phyloP scores from a whole-genome alignment of 2,329 filamentous ascomycete species.

The Madurella mycetomatis region DNA sequence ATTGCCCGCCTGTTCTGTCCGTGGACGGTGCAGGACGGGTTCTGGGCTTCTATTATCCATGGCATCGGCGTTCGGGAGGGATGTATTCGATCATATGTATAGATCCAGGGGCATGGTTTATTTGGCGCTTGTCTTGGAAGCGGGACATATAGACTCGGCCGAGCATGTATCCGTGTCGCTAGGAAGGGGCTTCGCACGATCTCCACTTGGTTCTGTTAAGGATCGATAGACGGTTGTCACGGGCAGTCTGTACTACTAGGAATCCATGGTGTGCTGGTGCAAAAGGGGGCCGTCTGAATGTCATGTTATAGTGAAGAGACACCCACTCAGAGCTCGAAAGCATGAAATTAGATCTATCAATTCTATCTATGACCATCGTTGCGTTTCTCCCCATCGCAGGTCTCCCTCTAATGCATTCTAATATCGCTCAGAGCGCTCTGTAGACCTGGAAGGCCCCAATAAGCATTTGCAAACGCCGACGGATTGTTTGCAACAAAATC shows the following conservation, averaged over 20 bases:
- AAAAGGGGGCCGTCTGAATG: background rate
- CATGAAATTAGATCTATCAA: background rate
- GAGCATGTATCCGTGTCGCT: background rate
- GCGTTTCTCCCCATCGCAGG: too few relatives aligned
- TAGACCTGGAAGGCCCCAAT: constrained; percentile 59
- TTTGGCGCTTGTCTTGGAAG: background rate
- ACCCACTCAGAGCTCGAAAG: background rate
- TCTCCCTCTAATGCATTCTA: too few relatives aligned
- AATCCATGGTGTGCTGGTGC: background rate
- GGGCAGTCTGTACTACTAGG: background rate
- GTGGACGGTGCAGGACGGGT: constrained; percentile 11
- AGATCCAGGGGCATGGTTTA: constrained; percentile 5
- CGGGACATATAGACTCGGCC: constrained; percentile 4
- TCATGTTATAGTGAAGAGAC: background rate
- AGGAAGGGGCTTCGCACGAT: background rate
- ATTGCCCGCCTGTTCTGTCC: constrained; percentile 1
- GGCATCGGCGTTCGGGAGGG: constrained; percentile 27
- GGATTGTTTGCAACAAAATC: constrained; percentile 56
- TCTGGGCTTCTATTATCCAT: constrained; percentile 26
- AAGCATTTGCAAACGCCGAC: constrained; percentile 53
- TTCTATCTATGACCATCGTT: background rate
- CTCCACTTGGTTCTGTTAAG: constrained; percentile 10
- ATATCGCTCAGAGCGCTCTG: constrained; percentile 27
- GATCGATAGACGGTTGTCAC: background rate
- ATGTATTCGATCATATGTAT: constrained; percentile 3